Percentiles rank a stretch among this genome's conserved stretches.
Evolutionary conservation across 164 flowering plant genomes (phyloP).

Genomic region (Sextonia rubra): DNA sequence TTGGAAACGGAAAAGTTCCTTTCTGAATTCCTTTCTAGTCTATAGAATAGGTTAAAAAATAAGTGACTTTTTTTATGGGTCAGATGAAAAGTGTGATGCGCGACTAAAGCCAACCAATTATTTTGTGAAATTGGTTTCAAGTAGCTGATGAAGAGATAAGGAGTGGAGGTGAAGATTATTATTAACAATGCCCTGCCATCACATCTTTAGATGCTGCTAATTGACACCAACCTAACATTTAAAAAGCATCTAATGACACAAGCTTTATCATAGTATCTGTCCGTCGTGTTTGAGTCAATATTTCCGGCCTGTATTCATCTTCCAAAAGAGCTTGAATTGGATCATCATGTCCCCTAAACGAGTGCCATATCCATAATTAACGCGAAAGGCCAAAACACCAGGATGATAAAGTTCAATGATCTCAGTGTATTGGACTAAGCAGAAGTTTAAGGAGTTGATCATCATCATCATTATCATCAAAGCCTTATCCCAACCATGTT

Average conservation of each 20-base stretch:
- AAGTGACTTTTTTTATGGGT: too few species aligned
- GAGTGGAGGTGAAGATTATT: background rate
- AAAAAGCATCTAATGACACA: background rate
- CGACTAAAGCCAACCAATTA: background rate
- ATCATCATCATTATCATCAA: too few species aligned
- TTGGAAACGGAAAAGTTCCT: too few species aligned
- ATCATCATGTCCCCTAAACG: background rate
- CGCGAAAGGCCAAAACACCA: background rate
- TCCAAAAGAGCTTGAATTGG: background rate
- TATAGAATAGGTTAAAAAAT: too few species aligned
- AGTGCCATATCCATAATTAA: background rate
- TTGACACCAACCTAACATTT: background rate
- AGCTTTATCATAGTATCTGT: background rate
- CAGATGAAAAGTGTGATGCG: too few species aligned
- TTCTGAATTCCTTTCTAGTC: too few species aligned
- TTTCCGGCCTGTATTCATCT: background rate
- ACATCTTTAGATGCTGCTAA: background rate
- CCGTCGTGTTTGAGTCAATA: background rate
- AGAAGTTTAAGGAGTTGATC: too few species aligned
- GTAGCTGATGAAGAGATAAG: background rate
- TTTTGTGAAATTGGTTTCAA: background rate
- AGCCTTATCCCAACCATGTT: too few species aligned
- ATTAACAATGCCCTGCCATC: background rate
- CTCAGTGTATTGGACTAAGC: too few species aligned
- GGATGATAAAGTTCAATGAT: too few species aligned